Conservation (phyloP, 257 asterid genomes). For the Gentiana straminea region DNA sequence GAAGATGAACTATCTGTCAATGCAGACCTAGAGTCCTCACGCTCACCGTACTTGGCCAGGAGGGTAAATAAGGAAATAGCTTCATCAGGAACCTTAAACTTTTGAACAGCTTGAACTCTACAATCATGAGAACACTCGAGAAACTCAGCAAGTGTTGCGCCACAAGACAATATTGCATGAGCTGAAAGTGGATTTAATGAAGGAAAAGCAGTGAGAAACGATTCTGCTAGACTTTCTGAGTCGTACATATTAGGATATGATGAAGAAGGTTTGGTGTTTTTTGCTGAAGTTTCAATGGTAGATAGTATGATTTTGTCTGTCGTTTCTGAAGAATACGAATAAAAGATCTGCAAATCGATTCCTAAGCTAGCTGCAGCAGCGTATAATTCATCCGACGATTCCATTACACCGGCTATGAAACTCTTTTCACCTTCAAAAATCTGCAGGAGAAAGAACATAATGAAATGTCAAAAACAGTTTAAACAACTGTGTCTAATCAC, state of each 20-base stretch:
- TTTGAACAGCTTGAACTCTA: slow-evolving; percentile 46
- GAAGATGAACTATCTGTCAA: slow-evolving; percentile 92
- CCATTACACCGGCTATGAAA: slow-evolving; percentile 64
- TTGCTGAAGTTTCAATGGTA: slow-evolving; percentile 49
- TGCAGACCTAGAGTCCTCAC: slow-evolving; percentile 82
- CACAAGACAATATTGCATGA: slow-evolving; percentile 81
- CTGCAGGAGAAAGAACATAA: slow-evolving; percentile 28
- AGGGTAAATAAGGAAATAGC: slow-evolving; percentile 56
- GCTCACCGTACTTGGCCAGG: slow-evolving; percentile 65
- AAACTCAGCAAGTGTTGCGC: slow-evolving; percentile 48
- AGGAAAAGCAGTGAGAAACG: slow-evolving; percentile 83
- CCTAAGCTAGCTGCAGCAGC: slow-evolving; percentile 97
- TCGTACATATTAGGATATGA: slow-evolving; percentile 58
- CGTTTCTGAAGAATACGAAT: slow-evolving; percentile 66
- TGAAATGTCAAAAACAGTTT: neutral
- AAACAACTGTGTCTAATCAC: neutral
- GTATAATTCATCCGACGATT: slow-evolving; percentile 88
- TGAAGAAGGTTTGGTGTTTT: slow-evolving; percentile 23
- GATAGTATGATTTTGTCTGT: slow-evolving; percentile 76
- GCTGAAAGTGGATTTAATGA: slow-evolving; percentile 90
- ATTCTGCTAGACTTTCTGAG: slow-evolving; percentile 80
- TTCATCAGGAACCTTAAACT: slow-evolving; percentile 56
- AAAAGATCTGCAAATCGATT: slow-evolving; percentile 70
- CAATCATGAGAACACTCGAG: slow-evolving; percentile 44
- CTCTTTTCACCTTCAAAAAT: slow-evolving; percentile 80